Percentiles rank a stretch among this genome's conserved stretches.
Evolutionary conservation across 139 green algal species (phyloP).

Genomic region (Haematococcus lacustris): DNA sequence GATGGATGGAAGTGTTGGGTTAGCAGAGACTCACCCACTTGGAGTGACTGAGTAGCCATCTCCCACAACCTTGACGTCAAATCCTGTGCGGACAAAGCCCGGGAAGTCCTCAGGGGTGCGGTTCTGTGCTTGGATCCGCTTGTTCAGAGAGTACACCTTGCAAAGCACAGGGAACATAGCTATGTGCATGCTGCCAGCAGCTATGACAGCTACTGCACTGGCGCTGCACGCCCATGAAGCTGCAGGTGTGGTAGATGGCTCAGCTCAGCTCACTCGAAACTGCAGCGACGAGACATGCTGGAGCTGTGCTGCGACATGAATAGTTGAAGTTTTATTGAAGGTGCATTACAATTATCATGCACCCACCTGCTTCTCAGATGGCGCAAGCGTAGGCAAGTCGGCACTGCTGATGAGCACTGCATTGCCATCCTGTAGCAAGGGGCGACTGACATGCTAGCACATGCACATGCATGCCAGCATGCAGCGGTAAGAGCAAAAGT

Average conservation of each 20-base stretch:
- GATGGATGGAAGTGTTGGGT: too few relatives aligned
- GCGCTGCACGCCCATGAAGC: neutral
- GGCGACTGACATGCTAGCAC: too few relatives aligned
- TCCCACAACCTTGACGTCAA: conserved; percentile 72
- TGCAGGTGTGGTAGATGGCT: conserved; percentile 2
- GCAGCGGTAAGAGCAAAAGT: too few relatives aligned
- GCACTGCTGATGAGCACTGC: conserved; percentile 3
- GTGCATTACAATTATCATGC: neutral
- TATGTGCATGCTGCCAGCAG: too few relatives aligned
- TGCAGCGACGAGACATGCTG: neutral
- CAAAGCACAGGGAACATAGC: neutral
- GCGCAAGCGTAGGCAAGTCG: conserved; percentile 12
- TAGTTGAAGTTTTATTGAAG: neutral
- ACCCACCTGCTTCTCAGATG: conserved; percentile 39
- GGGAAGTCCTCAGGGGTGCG: conserved; percentile 73
- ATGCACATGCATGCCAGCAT: too few relatives aligned
- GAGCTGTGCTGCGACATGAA: neutral
- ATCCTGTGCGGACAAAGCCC: conserved; percentile 81
- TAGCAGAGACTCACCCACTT: too few relatives aligned
- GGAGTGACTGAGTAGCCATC: too few relatives aligned
- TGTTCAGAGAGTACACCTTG: conserved; percentile 75
- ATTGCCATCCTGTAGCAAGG: conserved; percentile 23
- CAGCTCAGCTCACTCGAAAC: too few relatives aligned
- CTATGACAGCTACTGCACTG: too few relatives aligned
- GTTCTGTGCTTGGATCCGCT: conserved; percentile 78